A percentile compares a stretch with the other conserved stretches of the same genome.
Conservation (phyloP, 495 filamentous ascomycete species). For the Penicillium steckii region DNA sequence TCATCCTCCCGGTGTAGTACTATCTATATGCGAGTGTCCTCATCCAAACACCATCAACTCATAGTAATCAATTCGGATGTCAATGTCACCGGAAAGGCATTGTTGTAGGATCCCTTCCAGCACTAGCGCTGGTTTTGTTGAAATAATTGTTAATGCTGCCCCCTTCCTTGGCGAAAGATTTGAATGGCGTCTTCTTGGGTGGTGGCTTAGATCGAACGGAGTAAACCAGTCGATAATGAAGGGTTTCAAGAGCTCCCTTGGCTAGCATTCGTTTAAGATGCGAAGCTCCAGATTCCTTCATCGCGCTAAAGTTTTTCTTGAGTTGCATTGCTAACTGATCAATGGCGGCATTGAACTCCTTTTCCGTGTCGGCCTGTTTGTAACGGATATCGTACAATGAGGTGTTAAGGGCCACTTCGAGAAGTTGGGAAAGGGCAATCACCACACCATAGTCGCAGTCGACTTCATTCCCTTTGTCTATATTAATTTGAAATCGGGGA, state of each 20-base stretch:
- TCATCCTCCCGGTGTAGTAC: too few relatives aligned
- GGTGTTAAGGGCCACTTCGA: conserved; percentile 73
- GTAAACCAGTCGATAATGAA: conserved; percentile 69
- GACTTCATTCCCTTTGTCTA: conserved; percentile 20
- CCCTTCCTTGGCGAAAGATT: conserved; percentile 21
- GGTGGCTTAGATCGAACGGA: conserved; percentile 65
- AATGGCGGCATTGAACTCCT: conserved; percentile 64
- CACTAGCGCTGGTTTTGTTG: background rate
- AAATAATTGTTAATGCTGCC: conserved; percentile 13
- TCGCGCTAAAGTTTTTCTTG: conserved; percentile 64
- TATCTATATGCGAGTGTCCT: too few relatives aligned
- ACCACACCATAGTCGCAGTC: conserved; percentile 69
- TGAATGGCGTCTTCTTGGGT: conserved; percentile 58
- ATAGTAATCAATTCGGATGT: background rate
- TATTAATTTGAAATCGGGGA: conserved; percentile 46
- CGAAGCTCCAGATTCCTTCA: conserved; percentile 71
- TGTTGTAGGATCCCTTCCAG: background rate
- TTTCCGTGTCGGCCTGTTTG: conserved; percentile 33
- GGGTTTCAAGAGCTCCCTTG: conserved; percentile 66
- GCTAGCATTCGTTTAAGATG: conserved; percentile 70
- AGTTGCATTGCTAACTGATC: conserved; percentile 64
- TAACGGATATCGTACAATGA: conserved; percentile 41
- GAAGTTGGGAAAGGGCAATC: conserved; percentile 57
- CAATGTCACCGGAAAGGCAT: conserved; percentile 18
- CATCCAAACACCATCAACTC: background rate